Base-by-base conservation (phyloP, 1,139 yeast genomes). In the Candida sp. region DNA sequence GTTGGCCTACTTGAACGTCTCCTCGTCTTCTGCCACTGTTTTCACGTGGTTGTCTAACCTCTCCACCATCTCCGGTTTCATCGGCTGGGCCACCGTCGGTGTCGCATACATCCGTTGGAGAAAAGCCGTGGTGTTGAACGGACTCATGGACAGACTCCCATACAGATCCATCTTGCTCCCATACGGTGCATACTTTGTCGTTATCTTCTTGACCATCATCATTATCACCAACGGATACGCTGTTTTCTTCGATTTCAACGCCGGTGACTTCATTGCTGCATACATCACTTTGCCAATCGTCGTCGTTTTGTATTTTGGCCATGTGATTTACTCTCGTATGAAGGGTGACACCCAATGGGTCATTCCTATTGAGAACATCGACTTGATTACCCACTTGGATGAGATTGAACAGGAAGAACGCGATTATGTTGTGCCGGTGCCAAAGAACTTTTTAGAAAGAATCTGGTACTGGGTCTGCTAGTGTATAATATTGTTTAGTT, bases 11-110 rank as follows among this genome's bases (percentile, higher is more conserved):
- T 81, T 88, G 79, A 84, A 81, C 56, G 80, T 79, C 41, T 76
- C 88, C 0, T 68, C 82, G 1, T 68, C 78, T 3, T 78, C 90
- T 0, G 72, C 83, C 5, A 69, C 72, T 27, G 81, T 85, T n/a
- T 87, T 88, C 69, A 72, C 72, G 48, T 86, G 88, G 75, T 84
- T 88, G 56, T 86, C 88, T 49, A 86, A 86, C 63, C 84, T 86
- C 56, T 86, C 86, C 38, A 84, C 92, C 32, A 84, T 87, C 55
- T 84, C 87, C 42, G 93, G 92, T 46, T 76, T 88, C 49, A 64
- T 87, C 51, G 81, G 89, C 41, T 88, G 94, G 94, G 72, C 86
- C 49, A 75, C 74, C 48, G 72, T 79, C 34, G 61, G 77, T 23
- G 61, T 72, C 38, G 74, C 84, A 25, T 81, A 81, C 57, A 52